Base-by-base conservation (phyloP, 2,329 filamentous ascomycete genomes). In the Aspergillus sp. region DNA sequence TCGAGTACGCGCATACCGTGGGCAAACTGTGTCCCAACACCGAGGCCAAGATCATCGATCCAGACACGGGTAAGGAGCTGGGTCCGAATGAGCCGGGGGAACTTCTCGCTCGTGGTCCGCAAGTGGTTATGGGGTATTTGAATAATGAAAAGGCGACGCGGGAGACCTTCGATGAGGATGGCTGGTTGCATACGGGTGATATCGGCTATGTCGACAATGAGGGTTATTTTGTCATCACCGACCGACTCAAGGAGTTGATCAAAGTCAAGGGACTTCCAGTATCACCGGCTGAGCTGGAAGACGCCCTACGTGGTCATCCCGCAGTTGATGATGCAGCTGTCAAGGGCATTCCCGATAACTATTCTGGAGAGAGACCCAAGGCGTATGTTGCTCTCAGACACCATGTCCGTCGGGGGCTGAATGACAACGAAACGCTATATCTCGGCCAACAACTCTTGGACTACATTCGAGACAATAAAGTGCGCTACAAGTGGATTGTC, bases 31-130 rank as follows among this genome's bases (percentile, higher is more conserved):
- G 81, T 5, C 74, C 79, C 0, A 75, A 70, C 9, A 85, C 82
- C 0, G 76, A 78, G 40, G 71, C 83, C 35, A 82, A 80, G 50
- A 75, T 85, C 33, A 59, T 84, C 13, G 72, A 78, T 29, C 53
- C 57, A 5, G 73, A 39, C 8, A 59, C 59, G 0, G 79, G 77
- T 0, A 69, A 67, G 1, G 77, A 82, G 52, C 73, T 71, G 1
- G 74, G 67, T 0, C 56, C 77, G 4, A 72, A 72, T 34, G 70
- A 82, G 54, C 67, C 74, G 0, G 78, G 78, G 8, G 78, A 82
- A 56, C 68, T 82, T 1, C 86, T 88, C 74, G 74, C 93, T 42
- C 82, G 82, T 45, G 89, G 89, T 0, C 88, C 88, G 0, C 93
- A 93, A 48, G 33, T 61, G 6, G 53, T 57, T 2, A 74, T 79